Evolutionary conservation across 139 green algal species (phyloP).

Genomic region (Auxenochlorella pyrenoidosa): DNA sequence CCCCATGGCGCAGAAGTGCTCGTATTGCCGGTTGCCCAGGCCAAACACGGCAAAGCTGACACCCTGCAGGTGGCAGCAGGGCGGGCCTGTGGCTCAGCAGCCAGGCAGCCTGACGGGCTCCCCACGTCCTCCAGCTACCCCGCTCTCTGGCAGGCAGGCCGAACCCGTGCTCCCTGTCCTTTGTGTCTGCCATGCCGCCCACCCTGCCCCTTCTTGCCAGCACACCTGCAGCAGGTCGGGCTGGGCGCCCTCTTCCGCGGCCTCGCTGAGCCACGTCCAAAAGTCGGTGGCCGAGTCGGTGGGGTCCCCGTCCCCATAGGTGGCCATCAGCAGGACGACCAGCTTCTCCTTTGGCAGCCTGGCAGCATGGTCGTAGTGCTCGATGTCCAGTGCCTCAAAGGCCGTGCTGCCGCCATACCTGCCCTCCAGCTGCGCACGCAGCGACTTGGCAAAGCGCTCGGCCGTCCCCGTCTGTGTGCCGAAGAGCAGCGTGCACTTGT

Average conservation of each 20-base stretch:
- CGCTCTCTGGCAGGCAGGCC: too few species aligned
- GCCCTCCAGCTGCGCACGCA: constrained; percentile 59
- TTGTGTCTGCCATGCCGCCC: background rate
- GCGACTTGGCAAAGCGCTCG: constrained; percentile 90
- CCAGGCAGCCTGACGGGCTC: too few species aligned
- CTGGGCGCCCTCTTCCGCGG: constrained; percentile 59
- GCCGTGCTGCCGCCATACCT: constrained; percentile 66
- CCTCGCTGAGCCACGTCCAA: constrained; percentile 80
- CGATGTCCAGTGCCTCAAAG: constrained; percentile 79
- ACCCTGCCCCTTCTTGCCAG: background rate
- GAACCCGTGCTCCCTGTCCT: background rate
- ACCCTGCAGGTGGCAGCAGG: constrained; percentile 38
- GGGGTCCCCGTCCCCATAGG: constrained; percentile 97
- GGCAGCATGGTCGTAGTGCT: constrained; percentile 63
- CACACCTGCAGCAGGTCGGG: constrained; percentile 64
- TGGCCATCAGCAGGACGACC: constrained; percentile 90
- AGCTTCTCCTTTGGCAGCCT: constrained; percentile 75
- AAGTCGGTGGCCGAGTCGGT: constrained; percentile 93
- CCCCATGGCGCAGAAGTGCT: constrained; percentile 95
- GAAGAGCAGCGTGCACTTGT: constrained; percentile 61
- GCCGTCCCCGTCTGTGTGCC: constrained; percentile 91
- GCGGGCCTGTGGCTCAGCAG: background rate
- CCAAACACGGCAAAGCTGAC: constrained; percentile 91
- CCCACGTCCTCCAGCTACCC: too few species aligned
- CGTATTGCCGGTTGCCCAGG: constrained; percentile 98